These are phyloP conservation scores for Trebouxia sp. DNA, from an alignment of 139 green algal species.

Conservation along the genomic window DNA sequence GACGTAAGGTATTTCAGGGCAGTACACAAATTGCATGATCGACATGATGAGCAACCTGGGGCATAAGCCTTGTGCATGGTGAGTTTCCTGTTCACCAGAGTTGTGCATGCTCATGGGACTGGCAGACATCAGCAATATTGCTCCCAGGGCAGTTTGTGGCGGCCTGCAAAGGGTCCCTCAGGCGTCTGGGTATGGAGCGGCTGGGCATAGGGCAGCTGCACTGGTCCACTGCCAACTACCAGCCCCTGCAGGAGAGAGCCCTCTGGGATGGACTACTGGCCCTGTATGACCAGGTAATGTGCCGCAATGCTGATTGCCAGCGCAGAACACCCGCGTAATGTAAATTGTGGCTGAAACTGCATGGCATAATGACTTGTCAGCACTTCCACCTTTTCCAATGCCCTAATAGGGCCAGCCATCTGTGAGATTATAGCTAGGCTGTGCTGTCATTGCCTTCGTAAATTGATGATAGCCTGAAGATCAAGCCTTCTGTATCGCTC, in stretches of 20 bases:
- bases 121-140: conserved; percentile 44
- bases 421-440: too few species aligned
- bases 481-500: background rate
- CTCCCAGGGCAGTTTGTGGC: conserved; percentile 65
- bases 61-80: too few species aligned
- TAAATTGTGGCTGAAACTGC: background rate
- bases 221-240: conserved; percentile 84
- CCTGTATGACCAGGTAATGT: conserved; percentile 54
- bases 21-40: too few species aligned
- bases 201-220: conserved; percentile 86
- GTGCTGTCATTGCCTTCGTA: too few species aligned
- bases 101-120: conserved; percentile 50
- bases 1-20: too few species aligned
- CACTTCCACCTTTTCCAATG: too few species aligned
- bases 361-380: too few species aligned
- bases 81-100: too few species aligned
- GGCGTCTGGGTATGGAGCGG: conserved; percentile 63
- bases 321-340: background rate
- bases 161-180: conserved; percentile 65
- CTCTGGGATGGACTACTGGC: conserved; percentile 77
- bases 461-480: too few species aligned
- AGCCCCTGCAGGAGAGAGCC: conserved; percentile 77
- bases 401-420: too few species aligned
- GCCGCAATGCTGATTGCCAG: background rate
- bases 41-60: too few species aligned